Conservation (phyloP, 2,329 filamentous ascomycete genomes). For the Pyrenochaeta sp. region DNA sequence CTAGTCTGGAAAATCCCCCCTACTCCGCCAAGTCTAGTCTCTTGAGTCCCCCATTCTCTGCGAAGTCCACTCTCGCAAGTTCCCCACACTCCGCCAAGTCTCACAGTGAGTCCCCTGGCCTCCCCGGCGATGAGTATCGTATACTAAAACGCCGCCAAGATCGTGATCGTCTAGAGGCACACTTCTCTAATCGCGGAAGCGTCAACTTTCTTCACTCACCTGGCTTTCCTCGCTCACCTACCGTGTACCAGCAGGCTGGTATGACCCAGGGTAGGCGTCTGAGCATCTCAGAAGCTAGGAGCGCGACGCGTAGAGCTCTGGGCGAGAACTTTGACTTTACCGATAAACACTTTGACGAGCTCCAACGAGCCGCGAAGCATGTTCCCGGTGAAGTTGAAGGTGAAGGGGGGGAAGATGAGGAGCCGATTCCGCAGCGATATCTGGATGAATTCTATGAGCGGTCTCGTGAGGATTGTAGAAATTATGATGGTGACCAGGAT, state of each 20-base stretch:
- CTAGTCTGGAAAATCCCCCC: too few relatives aligned
- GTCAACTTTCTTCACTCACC: background rate
- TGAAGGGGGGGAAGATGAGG: background rate
- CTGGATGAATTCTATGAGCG: conserved; percentile 20
- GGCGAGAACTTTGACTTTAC: conserved; percentile 15
- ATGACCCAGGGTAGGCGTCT: conserved; percentile 6
- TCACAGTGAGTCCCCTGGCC: background rate
- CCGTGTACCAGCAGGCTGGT: conserved; percentile 8
- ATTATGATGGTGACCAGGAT: conserved; percentile 1
- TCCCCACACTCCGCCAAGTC: too few relatives aligned
- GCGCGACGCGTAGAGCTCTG: conserved; percentile 20
- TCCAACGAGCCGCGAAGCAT: background rate
- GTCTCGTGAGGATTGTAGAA: conserved; percentile 20
- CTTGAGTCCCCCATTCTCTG: too few relatives aligned
- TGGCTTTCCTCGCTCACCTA: too few relatives aligned
- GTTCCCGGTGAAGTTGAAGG: background rate
- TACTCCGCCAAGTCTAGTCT: too few relatives aligned
- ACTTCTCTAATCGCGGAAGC: conserved; percentile 5
- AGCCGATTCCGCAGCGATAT: conserved; percentile 17
- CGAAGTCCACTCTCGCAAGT: too few relatives aligned
- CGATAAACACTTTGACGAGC: conserved; percentile 3
- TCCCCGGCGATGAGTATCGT: conserved; percentile 15
- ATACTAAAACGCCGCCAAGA: conserved; percentile 6
- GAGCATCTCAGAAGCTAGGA: conserved; percentile 11
- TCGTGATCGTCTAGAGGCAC: conserved; percentile 7